Percentiles rank a stretch among this genome's conserved stretches.
phyloP scores from a whole-genome alignment of 2,329 filamentous ascomycete species.

The Aureobasidium sp. region DNA sequence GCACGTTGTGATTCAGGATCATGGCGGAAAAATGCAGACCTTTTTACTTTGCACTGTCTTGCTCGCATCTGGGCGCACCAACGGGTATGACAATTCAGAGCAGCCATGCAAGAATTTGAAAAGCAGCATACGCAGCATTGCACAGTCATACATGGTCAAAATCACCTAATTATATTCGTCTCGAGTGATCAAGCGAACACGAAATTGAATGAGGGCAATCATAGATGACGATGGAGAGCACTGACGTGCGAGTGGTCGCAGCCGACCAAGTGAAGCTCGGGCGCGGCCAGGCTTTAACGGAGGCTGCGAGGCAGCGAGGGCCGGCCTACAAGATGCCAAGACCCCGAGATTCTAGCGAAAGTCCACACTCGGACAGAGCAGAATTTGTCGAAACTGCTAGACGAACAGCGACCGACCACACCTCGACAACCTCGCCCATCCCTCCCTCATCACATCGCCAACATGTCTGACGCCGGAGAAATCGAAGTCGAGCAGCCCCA shows the following conservation, averaged over 20 bases:
- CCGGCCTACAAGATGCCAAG: neutral
- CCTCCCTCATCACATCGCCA: constrained; percentile 43
- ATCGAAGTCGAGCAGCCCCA: constrained; percentile 87
- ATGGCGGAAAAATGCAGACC: neutral
- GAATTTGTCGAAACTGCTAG: neutral
- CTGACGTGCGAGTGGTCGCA: neutral
- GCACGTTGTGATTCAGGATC: constrained; percentile 1
- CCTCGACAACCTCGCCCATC: constrained; percentile 15
- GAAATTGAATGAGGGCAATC: neutral
- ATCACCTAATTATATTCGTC: neutral
- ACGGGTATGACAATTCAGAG: neutral
- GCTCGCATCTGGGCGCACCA: neutral
- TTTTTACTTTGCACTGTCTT: constrained; percentile 5
- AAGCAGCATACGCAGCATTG: neutral
- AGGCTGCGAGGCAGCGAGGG: neutral
- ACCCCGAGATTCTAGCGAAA: neutral
- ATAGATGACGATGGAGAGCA: neutral
- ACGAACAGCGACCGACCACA: neutral
- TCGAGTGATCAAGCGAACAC: neutral
- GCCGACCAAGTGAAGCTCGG: neutral
- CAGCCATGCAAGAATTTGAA: neutral
- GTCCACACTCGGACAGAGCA: neutral
- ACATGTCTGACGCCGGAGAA: constrained; percentile 92
- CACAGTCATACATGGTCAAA: neutral
- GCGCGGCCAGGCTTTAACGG: too few species aligned